phyloP scores from a whole-genome alignment of 2,329 filamentous ascomycete genomes.

The Decorospora gaudefroyi region DNA sequence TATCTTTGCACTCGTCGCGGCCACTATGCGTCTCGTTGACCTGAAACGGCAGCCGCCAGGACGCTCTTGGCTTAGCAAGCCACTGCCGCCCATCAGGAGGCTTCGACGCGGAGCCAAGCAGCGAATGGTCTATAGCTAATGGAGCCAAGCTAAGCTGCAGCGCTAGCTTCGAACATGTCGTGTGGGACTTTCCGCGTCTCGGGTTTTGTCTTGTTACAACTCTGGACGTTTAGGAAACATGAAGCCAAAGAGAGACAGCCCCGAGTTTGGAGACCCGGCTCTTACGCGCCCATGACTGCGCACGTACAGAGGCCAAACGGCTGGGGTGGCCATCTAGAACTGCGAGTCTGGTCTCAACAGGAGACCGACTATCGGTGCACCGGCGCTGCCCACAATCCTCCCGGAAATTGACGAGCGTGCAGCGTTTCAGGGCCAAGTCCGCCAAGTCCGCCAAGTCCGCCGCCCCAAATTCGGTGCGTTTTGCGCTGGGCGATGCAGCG shows the following conservation, averaged over 20 bases:
- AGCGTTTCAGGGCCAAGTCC: conserved; percentile 1
- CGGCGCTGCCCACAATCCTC: too few species aligned
- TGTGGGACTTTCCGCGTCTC: conserved; percentile 8
- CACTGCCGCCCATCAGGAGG: conserved; percentile 6
- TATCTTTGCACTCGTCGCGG: conserved; percentile 8
- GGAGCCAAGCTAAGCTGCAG: conserved; percentile 4
- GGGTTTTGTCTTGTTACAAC: conserved; percentile 4
- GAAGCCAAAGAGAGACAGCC: not conserved
- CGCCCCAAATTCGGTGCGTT: not conserved
- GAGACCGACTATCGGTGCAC: not conserved
- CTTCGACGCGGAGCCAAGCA: conserved; percentile 7
- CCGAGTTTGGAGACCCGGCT: not conserved
- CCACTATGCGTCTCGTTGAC: conserved; percentile 2
- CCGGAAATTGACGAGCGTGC: not conserved
- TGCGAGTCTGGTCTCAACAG: not conserved
- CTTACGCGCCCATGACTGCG: not conserved
- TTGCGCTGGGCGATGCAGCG: conserved; percentile 4
- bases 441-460: conserved; percentile 9
- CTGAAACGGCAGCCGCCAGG: conserved; percentile 12
- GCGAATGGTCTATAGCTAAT: not conserved
- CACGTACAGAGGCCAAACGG: not conserved
- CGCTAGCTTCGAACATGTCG: conserved; percentile 8
- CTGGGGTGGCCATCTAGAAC: not conserved
- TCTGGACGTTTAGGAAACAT: not conserved
- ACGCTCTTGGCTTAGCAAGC: conserved; percentile 10